A percentile compares a stretch with the other conserved stretches of the same genome.
Conservation (phyloP, 805 yeast genomes). For the Monosporozyma yasuniensis region DNA sequence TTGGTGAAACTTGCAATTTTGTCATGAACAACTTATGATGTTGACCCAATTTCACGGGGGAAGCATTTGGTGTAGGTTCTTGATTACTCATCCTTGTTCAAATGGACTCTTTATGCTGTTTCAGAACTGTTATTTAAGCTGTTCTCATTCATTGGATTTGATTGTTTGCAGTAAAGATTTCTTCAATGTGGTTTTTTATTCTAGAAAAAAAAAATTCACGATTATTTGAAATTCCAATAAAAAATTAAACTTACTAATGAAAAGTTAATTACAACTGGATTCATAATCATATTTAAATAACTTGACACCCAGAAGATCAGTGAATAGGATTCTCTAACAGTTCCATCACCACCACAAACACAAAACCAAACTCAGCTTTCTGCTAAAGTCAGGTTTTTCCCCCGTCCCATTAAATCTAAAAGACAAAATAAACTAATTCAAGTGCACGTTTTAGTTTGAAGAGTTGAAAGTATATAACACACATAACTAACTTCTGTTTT, state of each 20-base stretch:
- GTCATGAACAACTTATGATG: slow-evolving; percentile 16
- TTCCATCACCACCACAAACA: neutral
- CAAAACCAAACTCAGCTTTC: neutral
- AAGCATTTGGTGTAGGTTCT: neutral
- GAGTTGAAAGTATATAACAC: too few relatives aligned
- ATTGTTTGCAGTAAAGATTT: too few relatives aligned
- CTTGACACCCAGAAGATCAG: neutral
- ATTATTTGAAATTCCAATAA: neutral
- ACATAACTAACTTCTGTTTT: too few relatives aligned
- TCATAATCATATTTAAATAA: neutral
- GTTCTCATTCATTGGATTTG: neutral
- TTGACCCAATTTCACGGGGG: neutral
- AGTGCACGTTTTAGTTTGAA: neutral
- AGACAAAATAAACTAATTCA: neutral
- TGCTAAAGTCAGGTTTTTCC: neutral
- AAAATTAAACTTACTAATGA: neutral
- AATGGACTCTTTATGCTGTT: neutral
- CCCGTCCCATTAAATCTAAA: neutral
- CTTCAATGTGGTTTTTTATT: neutral
- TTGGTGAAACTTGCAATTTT: slow-evolving; percentile 19
- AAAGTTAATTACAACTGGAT: neutral
- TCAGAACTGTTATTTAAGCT: neutral
- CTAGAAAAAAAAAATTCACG: neutral
- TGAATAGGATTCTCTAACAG: neutral
- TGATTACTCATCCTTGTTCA: neutral